A percentile compares a stretch with the other conserved stretches of the same genome.
Evolutionary conservation across 148 eudicot genomes (phyloP).

Genomic region (Chenopodium suecicum): DNA sequence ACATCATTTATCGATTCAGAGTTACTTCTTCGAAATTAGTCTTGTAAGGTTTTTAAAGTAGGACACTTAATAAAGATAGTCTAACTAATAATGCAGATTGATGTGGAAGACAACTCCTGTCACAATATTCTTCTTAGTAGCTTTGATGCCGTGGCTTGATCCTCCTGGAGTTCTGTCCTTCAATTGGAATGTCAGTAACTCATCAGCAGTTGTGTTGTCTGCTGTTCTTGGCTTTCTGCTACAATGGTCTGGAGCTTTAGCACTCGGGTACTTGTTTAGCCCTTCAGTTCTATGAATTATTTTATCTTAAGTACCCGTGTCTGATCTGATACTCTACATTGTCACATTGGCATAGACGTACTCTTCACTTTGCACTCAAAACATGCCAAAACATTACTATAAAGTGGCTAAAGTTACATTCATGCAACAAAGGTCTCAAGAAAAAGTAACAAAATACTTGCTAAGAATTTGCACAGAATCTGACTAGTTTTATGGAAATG

Average conservation of each 20-base stretch:
- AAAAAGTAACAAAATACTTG: neutral
- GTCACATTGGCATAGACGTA: neutral
- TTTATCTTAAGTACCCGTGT: neutral
- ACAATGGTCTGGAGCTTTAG: constrained; percentile 92
- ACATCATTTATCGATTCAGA: neutral
- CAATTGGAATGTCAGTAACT: constrained; percentile 57
- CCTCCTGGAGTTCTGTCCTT: constrained; percentile 84
- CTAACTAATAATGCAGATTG: constrained; percentile 46
- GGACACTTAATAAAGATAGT: neutral
- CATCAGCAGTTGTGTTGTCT: constrained; percentile 54
- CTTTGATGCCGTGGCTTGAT: constrained; percentile 80
- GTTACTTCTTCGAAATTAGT: neutral
- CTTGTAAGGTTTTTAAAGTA: neutral
- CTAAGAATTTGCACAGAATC: neutral
- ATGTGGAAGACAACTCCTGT: constrained; percentile 97
- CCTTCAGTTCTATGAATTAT: neutral
- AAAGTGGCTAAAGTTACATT: neutral
- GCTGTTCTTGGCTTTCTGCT: constrained; percentile 81
- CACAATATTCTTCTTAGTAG: constrained; percentile 70
- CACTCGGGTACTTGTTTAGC: constrained; percentile 57
- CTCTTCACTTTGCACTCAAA: neutral
- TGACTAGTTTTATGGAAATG: constrained; percentile 6
- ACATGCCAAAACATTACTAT: neutral
- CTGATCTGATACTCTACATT: neutral
- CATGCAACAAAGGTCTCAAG: neutral